These are phyloP conservation scores for Fusarium napiforme DNA, from an alignment of 2,329 filamentous ascomycete species.

Conservation along the genomic window DNA sequence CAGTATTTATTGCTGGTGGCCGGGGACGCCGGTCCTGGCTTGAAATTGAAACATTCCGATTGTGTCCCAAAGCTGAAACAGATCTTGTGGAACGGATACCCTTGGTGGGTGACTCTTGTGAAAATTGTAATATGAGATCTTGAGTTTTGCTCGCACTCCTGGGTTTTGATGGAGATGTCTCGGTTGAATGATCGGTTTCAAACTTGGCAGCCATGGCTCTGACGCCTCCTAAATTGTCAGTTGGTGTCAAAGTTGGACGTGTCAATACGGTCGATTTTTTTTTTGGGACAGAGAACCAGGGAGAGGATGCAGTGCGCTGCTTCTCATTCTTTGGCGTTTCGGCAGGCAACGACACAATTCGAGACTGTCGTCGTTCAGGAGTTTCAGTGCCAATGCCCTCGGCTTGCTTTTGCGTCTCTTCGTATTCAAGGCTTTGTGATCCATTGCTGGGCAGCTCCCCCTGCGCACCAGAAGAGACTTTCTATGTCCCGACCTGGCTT, in stretches of 20 bases:
- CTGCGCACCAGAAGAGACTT: conserved; percentile 15
- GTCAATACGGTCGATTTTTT: conserved; percentile 12
- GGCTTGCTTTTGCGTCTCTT: neutral
- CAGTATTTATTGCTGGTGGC: neutral
- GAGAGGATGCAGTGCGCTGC: neutral
- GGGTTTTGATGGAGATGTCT: neutral
- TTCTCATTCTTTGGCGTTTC: neutral
- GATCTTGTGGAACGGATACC: conserved; percentile 18
- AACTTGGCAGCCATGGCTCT: conserved; percentile 65
- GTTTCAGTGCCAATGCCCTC: neutral
- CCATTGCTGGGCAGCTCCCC: neutral
- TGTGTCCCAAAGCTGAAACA: conserved; percentile 10
- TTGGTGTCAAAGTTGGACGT: conserved; percentile 31
- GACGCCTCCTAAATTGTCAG: conserved; percentile 51
- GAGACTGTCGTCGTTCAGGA: neutral
- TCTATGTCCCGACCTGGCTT: conserved; percentile 31
- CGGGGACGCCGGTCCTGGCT: conserved; percentile 8
- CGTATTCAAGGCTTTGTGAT: neutral
- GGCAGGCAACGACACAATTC: neutral
- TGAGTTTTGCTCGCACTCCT: conserved; percentile 33
- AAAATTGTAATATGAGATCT: conserved; percentile 35
- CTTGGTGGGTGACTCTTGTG: conserved; percentile 23
- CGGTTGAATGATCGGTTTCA: conserved; percentile 48
- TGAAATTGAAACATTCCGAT: conserved; percentile 3
- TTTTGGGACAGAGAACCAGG: conserved; percentile 14